These are phyloP conservation scores for Phytophthora colocasiae DNA, from an alignment of 352 stramenopile genomes.

Conservation along the genomic window DNA sequence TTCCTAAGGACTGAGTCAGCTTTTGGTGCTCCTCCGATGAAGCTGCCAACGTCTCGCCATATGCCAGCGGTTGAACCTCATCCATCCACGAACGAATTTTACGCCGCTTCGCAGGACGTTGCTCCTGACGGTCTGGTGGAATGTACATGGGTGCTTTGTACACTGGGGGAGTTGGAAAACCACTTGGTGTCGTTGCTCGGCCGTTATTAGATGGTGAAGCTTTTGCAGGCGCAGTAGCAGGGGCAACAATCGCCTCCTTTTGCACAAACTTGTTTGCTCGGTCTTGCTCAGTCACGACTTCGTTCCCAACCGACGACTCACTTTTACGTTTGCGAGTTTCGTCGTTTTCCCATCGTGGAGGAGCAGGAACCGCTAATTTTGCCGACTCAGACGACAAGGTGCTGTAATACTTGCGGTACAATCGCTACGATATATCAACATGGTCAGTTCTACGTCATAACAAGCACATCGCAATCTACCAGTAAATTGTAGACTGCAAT, in stretches of 20 bases:
- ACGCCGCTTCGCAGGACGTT: conserved; percentile 73
- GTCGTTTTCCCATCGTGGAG: conserved; percentile 75
- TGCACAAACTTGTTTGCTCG: conserved; percentile 65
- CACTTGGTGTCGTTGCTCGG: conserved; percentile 28
- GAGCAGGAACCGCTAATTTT: conserved; percentile 52
- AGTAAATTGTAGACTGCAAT: too few species aligned
- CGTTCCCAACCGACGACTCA: conserved; percentile 50
- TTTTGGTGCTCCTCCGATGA: conserved; percentile 75
- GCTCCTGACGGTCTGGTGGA: conserved; percentile 61
- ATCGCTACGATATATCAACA: conserved; percentile 35
- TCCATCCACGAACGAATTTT: conserved; percentile 91
- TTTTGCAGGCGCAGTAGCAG: conserved; percentile 12
- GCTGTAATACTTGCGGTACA: conserved; percentile 86
- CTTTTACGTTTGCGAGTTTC: conserved; percentile 46
- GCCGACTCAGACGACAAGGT: conserved; percentile 63
- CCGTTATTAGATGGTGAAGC: conserved; percentile 34
- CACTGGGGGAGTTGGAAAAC: conserved; percentile 47
- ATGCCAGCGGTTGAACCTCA: conserved; percentile 70
- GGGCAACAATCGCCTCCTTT: conserved; percentile 38
- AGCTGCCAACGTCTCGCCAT: conserved; percentile 61
- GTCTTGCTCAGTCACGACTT: conserved; percentile 79
- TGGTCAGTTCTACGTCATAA: conserved; percentile 5
- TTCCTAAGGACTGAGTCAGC: conserved; percentile 59
- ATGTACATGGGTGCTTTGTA: conserved; percentile 84
- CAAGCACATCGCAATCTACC: not conserved